Base-by-base conservation (phyloP, 768 basidiomycete species). In the Tylopilus rubrobrunneus region DNA sequence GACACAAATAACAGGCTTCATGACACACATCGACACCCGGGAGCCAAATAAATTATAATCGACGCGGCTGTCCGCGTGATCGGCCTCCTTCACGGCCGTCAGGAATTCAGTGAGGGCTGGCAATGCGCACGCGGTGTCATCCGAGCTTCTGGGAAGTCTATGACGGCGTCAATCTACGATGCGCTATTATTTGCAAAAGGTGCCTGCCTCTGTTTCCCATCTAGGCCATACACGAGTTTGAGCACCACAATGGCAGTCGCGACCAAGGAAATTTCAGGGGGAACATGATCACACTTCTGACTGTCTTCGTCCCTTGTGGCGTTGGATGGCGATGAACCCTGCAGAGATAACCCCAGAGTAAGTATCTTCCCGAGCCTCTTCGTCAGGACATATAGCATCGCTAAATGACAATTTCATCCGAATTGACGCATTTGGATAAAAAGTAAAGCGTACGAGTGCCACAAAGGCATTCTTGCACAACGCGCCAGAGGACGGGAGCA, bases 201-300 rank as follows among this genome's bases (percentile, higher is more conserved):
- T 33, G 57, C 72, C 55, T 64, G 84, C 88, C 89, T 80, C 49
- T 62, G 52, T 57, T 72, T 73, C 28, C 84, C 89, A 65, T 94
- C 92, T 28, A 94, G 64, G 1, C 92, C 94, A 62, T 94, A 94
- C 25, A 85, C 79, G 77, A 96, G 77, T 72, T 94, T 95, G 61
- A 94, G 74, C 34, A 85, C 83, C 11, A 92, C 76, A 12, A 93
- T 76, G 45, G 80, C 78, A 14, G 74, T 75, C 2, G 80, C 82
- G 42, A 81, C 65, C 23, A 91, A 71, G 3, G 79, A 78, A 46
- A 86, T 72, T 64, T 94, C 92, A 10, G 85, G 78, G 7, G 89
- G 83, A 28, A 79, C 77, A 58, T 79, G 83, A 67, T 90, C 89
- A 50, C 78, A 75, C 50, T 74, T 77, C 64, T 84, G 82, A 23